Evolutionary conservation across 148 eudicot genomes (phyloP), one percentile per base, ranked within the genome.

Genomic region (Beta vulgaris): DNA sequence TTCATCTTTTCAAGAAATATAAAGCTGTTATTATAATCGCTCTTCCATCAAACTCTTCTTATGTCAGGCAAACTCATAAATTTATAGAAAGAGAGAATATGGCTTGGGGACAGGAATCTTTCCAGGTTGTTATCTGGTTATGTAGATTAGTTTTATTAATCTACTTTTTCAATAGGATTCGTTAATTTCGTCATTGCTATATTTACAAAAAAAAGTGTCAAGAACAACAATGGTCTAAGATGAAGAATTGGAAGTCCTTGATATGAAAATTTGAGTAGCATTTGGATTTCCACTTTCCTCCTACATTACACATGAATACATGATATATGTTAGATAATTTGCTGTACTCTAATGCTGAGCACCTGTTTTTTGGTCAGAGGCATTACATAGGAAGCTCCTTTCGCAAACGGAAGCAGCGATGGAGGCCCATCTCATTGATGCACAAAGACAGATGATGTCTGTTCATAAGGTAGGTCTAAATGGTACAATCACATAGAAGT

Each of bases 371-470:
- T 28, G 68, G 51, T 31, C 87, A 89, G 97, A 82, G 87, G 74
- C 80, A 64, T 85, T 82, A 29, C 92, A 91, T 72, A 82, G 73
- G 79, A 89, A 87, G 78, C 76, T 88, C 72, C 84, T 93, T 74
- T 78, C 55, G 81, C 91, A 91, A 82, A 86, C 84, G 67, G 91
- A 91, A 81, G 83, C 86, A 81, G 80, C 87, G 44, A 83, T 91
- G 34, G 89, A 89, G 76, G 77, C 66, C 53, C 86, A 86, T 83
- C 90, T 93, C 69, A 80, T 37, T 80, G 86, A 86, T 59, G 87
- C 91, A 19, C 87, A 89, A 37, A 85, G 71, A 77, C 84, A 82
- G 73, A 81, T 91, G 59, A 74, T 78, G 26, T 78, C 82, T 44
- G 86, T 91, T 72, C 87, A 82, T 44, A 73, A 88, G 86, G 96